These are phyloP conservation scores for Cladophialophora carrionii DNA, from an alignment of 2,329 filamentous ascomycete species.

Conservation along the genomic window DNA sequence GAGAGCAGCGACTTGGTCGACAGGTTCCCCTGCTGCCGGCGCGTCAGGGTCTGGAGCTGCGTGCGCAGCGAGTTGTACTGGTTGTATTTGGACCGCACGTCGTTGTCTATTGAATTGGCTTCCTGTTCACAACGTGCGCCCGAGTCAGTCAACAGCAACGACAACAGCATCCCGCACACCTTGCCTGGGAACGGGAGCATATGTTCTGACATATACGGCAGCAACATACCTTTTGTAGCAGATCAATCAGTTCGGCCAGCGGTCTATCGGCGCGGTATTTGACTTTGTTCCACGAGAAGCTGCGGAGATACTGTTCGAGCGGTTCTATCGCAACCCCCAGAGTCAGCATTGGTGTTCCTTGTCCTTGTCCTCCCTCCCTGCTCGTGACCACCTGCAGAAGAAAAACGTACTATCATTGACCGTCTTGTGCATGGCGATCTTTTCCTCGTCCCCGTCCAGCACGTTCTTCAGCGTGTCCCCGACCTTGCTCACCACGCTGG, in stretches of 20 bases:
- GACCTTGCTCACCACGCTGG: conserved; percentile 83
- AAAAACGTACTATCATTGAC: conserved; percentile 81
- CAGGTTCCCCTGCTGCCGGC: conserved; percentile 91
- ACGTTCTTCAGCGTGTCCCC: conserved; percentile 81
- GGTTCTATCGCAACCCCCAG: conserved; percentile 67
- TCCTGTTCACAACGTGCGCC: conserved; percentile 61
- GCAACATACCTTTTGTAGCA: conserved; percentile 74
- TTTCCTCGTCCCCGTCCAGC: conserved; percentile 80
- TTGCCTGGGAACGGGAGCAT: not conserved
- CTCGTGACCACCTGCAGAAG: not conserved
- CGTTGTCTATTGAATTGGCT: conserved; percentile 87
- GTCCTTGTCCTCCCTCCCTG: not conserved
- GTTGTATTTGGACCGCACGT: conserved; percentile 90
- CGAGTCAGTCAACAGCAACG: not conserved
- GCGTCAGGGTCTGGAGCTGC: conserved; percentile 76
- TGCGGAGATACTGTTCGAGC: conserved; percentile 88
- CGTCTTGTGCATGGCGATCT: conserved; percentile 82
- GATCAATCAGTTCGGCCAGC: conserved; percentile 81
- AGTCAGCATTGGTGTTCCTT: conserved; percentile 13
- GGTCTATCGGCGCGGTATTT: conserved; percentile 94
- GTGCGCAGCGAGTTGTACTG: conserved; percentile 93
- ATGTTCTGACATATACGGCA: not conserved
- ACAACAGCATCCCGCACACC: not conserved
- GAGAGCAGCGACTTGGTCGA: conserved; percentile 86
- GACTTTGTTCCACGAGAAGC: conserved; percentile 95